These are phyloP conservation scores for Tremella yokohamensis DNA, from an alignment of 768 basidiomycete species.

Conservation along the genomic window DNA sequence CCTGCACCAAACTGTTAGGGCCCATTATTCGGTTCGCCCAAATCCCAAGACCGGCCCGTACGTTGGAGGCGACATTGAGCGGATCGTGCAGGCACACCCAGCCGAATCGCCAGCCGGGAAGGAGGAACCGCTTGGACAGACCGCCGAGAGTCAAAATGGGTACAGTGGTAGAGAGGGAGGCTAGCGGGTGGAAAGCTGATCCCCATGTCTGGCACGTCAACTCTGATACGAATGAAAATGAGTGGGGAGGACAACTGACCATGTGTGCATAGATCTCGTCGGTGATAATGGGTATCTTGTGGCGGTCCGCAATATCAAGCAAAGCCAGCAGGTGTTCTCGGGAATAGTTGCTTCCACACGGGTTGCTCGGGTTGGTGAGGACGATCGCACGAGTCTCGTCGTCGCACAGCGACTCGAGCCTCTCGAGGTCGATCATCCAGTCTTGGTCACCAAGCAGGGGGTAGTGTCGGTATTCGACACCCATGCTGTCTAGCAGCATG, in stretches of 20 bases:
- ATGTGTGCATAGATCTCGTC: conserved; percentile 50
- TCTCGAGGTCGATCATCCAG: conserved; percentile 50
- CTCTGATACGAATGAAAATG: not conserved
- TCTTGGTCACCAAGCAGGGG: conserved; percentile 46
- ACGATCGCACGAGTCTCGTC: conserved; percentile 49
- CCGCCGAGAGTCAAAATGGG: conserved; percentile 51
- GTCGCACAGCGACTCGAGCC: conserved; percentile 47
- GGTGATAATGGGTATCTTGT: conserved; percentile 49
- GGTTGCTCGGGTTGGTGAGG: conserved; percentile 51
- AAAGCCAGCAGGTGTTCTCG: conserved; percentile 40
- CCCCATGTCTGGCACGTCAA: conserved; percentile 38
- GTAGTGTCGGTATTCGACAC: conserved; percentile 50
- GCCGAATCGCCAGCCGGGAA: conserved; percentile 52
- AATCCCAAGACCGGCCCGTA: conserved; percentile 40
- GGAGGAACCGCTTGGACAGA: conserved; percentile 52
- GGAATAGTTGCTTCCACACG: conserved; percentile 51
- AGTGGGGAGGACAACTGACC: conserved; percentile 20
- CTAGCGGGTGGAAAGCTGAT: conserved; percentile 47
- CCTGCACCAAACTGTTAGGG: conserved; percentile 44
- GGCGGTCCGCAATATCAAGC: conserved; percentile 39
- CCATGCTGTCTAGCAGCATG: conserved; percentile 38
- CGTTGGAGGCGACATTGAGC: conserved; percentile 33
- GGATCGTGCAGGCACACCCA: conserved; percentile 52
- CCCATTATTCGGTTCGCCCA: conserved; percentile 51
- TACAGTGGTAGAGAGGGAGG: conserved; percentile 39